Base-by-base conservation (phyloP, 2,329 filamentous ascomycete genomes). In the Stachybotrys echinatus region DNA sequence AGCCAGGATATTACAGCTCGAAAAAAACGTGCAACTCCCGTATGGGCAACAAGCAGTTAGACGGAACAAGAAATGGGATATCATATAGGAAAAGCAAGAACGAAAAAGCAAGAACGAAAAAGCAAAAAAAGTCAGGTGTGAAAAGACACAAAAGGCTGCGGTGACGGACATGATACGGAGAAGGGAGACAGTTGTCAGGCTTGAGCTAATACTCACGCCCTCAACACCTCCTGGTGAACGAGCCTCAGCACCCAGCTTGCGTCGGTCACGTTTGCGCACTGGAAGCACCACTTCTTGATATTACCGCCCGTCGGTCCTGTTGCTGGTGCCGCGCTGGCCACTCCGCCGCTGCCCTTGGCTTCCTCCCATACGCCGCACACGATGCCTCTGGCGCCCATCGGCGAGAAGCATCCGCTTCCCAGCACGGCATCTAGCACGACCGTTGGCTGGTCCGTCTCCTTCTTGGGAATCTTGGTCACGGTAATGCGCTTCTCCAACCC, bases 291-390 rank as follows among this genome's bases (percentile, higher is more conserved):
- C 66, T 83, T 83, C 59, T 75, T 80, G 50, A 84, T 77, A 52
- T 73, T 76, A 20, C 80, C 80, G 8, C 72, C 72, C 6, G 77
- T 71, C 21, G 71, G 73, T 6, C 79, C 79, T 20, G 70, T 76
- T 47, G 73, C 71, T 3, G 79, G 77, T 40, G 70, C 79, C 18
- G 72, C 66, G 22, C 79, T 79, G 12, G 76, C 72, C 39, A 76
- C 74, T 21, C 81, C 80, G 21, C 81, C 75, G 54, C 80, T 80
- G 54, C 85, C 80, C 45, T 83, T 83, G 58, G 86, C 73, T 55
- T 89, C 84, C 65, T 94, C 88, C 83, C 90, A 94, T 34, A 96
- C 87, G 56, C 88, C 92, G 50, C 95, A 84, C 2, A 94, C 89
- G 60, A 96, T 92, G 44, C 92, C 92, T 31, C 88, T 87, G 56